phyloP scores from a whole-genome alignment of 306 rosid genomes.

The Elaeagnus macrophylla region DNA sequence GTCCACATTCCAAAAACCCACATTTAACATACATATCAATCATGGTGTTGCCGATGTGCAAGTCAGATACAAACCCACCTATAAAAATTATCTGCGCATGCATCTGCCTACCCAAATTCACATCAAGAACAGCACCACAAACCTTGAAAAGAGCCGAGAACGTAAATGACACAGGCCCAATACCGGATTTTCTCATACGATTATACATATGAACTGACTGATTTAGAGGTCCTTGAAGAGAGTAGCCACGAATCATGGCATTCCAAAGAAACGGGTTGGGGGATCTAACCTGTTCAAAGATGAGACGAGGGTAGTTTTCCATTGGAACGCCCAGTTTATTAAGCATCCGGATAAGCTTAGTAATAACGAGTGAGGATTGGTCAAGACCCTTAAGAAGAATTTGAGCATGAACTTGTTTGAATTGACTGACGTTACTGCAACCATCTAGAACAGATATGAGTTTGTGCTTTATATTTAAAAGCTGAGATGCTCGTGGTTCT shows the following conservation, averaged over 20 bases:
- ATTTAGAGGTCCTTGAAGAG: conserved; percentile 34
- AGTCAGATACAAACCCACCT: conserved; percentile 65
- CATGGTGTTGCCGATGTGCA: conserved; percentile 56
- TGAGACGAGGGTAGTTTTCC: conserved; percentile 42
- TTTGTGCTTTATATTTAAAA: conserved; percentile 29
- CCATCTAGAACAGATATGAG: conserved; percentile 30
- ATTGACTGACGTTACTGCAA: conserved; percentile 30
- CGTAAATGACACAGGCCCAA: conserved; percentile 57
- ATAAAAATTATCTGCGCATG: conserved; percentile 59
- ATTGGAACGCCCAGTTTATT: conserved; percentile 33
- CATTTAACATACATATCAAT: conserved; percentile 67
- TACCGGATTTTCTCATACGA: conserved; percentile 38
- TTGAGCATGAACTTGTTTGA: conserved; percentile 55
- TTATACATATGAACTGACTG: conserved; percentile 39
- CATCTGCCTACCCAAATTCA: conserved; percentile 44
- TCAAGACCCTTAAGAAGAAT: conserved; percentile 36
- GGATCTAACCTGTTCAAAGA: conserved; percentile 44
- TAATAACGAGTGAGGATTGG: conserved; percentile 52
- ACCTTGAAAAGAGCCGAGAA: conserved; percentile 66
- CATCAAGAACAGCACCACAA: conserved; percentile 24
- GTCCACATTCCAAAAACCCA: conserved; percentile 38
- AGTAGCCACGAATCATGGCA: conserved; percentile 61
- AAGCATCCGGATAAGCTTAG: conserved; percentile 62
- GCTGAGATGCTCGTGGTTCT: too few relatives aligned
- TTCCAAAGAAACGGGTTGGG: conserved; percentile 85